Conservation (phyloP, 2,329 filamentous ascomycete species). For the Ophiobolus disseminans region DNA sequence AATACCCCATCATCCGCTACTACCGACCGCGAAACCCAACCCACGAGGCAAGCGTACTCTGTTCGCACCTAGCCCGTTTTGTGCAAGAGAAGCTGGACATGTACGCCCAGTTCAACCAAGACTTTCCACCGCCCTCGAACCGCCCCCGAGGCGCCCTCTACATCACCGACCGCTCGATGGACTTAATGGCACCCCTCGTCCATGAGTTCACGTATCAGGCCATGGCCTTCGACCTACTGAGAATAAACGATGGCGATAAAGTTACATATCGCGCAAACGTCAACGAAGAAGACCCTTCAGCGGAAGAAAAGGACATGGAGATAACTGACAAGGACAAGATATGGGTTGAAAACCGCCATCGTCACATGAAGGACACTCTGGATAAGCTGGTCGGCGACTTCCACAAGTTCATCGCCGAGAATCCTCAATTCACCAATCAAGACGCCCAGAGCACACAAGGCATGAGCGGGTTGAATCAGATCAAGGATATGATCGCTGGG, state of each 20-base stretch:
- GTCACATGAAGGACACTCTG: constrained; percentile 98
- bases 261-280: constrained; percentile 81
- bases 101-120: constrained; percentile 82
- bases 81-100: constrained; percentile 90
- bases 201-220: constrained; percentile 99
- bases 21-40: constrained; percentile 76
- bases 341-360: constrained; percentile 93
- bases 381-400: constrained; percentile 93
- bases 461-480: constrained; percentile 86
- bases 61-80: constrained; percentile 85
- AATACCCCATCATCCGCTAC: constrained; percentile 92
- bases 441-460: constrained; percentile 72
- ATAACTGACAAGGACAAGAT: constrained; percentile 89
- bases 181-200: constrained; percentile 82
- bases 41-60: constrained; percentile 89
- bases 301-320: constrained; percentile 88
- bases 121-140: constrained; percentile 81
- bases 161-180: constrained; percentile 92
- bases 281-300: constrained; percentile 73
- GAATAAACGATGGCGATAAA: constrained; percentile 87
- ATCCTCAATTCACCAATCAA: constrained; percentile 87
- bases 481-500: constrained; percentile 96
- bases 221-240: constrained; percentile 93
- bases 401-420: constrained; percentile 86
- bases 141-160: constrained; percentile 83